Percentiles rank a stretch among this genome's conserved stretches.
Conservation (phyloP, 1,284 basidiomycete genomes). For the Ustilago loliicola region DNA sequence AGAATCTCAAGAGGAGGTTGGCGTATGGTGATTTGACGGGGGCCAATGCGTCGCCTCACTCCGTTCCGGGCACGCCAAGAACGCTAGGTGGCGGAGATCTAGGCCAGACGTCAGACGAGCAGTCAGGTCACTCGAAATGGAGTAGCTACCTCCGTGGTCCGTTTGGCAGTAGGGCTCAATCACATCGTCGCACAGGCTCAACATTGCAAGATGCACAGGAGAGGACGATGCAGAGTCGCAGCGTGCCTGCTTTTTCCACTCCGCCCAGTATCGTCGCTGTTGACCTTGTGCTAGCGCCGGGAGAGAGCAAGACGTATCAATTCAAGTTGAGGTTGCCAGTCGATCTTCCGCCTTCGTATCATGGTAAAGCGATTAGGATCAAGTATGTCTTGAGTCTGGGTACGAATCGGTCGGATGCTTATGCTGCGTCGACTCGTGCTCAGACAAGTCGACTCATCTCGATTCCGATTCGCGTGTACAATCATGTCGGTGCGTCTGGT, state of each 20-base stretch:
- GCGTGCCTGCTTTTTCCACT: slow-evolving; percentile 83
- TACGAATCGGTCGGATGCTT: slow-evolving; percentile 76
- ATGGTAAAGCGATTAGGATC: slow-evolving; percentile 84
- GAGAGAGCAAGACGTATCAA: slow-evolving; percentile 79
- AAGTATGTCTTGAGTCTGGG: slow-evolving; percentile 90
- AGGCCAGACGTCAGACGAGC: slow-evolving; percentile 46
- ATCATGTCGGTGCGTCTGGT: slow-evolving; percentile 76
- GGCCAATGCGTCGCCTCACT: slow-evolving; percentile 52
- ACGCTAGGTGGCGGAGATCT: slow-evolving; percentile 63
- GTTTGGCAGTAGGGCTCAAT: slow-evolving; percentile 19
- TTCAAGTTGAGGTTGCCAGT: slow-evolving; percentile 72
- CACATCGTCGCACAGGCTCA: slow-evolving; percentile 72
- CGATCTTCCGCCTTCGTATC: slow-evolving; percentile 88
- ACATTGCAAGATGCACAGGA: slow-evolving; percentile 75
- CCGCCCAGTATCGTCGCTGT: slow-evolving; percentile 87
- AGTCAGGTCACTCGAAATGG: slow-evolving; percentile 23
- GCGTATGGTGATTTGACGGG: slow-evolving; percentile 62
- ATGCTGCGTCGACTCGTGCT: slow-evolving; percentile 33
- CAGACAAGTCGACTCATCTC: slow-evolving; percentile 84
- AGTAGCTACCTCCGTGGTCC: slow-evolving; percentile 37
- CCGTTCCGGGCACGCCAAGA: slow-evolving; percentile 45
- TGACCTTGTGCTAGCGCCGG: slow-evolving; percentile 81
- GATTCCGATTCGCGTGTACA: slow-evolving; percentile 88
- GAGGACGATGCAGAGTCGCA: slow-evolving; percentile 71
- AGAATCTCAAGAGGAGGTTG: slow-evolving; percentile 69